Evolutionary conservation across 257 asterid species (phyloP), one percentile per base, ranked within the genome.

Genomic region (Paulownia fortunei): DNA sequence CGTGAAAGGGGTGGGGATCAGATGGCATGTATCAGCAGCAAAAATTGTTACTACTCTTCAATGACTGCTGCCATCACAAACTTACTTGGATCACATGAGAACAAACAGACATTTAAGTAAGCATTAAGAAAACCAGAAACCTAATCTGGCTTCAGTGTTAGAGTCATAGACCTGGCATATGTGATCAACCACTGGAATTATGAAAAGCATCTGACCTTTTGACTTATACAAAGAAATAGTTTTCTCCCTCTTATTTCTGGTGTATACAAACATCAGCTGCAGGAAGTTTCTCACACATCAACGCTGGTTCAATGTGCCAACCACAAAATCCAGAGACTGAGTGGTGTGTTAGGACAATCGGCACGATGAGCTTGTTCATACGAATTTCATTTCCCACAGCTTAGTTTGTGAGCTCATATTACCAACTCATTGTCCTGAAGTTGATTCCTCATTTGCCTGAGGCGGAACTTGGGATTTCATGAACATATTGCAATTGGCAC

Each of bases 391-490:
- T n/a, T n/a, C 11, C 24, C 4, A 7, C 60, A 55, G 62, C 62
- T 55, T 55, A 32, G 1, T 62, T 30, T 13, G 16, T 26, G 21
- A 27, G 9, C 67, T 62, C 67, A 60, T 12, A 30, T 13, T 13
- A 61, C 47, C 26, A 19, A 12, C 56, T 61, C 65, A 64, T 51
- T n/a, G 54, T 51, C 69, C 62, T 8, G 68, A 61, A 34, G 32
- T 61, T 39, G 74, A 42, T 63, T 81, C 69, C 51, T 76, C 81
- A 15, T 75, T 76, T 21, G 41, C 86, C 55, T 72, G 66, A 0
- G 83, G 75, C 15, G 62, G 73, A 61, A 56, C 82, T 76, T 74
- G 85, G 52, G 52, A 39, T 69, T 77, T 74, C 12, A 73, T 15
- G 5, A 60, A 44, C 72, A 69, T 46, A 46, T 36, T 69, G 63